Percentiles rank a stretch among this genome's conserved stretches.
phyloP scores from a whole-genome alignment of 495 filamentous ascomycete genomes.

The Penicillium pulvis region DNA sequence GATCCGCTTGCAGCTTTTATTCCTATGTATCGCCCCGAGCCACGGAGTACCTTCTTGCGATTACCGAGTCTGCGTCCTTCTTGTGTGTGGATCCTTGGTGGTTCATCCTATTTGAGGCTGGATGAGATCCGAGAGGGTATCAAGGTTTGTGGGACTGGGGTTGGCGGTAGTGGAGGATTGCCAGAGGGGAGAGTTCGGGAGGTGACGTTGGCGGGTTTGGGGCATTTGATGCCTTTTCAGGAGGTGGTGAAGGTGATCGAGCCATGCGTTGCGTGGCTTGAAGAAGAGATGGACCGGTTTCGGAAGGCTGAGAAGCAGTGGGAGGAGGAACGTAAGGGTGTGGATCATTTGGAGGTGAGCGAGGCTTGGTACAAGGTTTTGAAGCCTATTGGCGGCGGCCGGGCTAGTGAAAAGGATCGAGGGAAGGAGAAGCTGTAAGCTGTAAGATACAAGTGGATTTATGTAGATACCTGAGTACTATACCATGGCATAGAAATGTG shows the following conservation, averaged over 20 bases:
- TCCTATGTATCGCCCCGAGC: constrained; percentile 6
- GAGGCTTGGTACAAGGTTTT: constrained; percentile 1
- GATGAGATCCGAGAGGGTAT: constrained; percentile 6
- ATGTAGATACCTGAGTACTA: no score
- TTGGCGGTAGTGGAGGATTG: constrained; percentile 3
- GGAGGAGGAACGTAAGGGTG: not conserved
- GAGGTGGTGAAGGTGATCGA: not conserved
- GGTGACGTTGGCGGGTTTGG: not conserved
- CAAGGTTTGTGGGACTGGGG: not conserved
- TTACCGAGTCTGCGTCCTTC: constrained; percentile 1
- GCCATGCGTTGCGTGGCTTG: not conserved
- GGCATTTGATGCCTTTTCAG: constrained; percentile 5
- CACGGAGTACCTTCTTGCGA: not conserved
- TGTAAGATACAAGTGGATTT: not conserved
- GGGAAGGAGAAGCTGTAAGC: not conserved
- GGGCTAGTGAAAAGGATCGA: not conserved
- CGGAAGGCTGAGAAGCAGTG: not conserved
- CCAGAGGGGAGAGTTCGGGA: constrained; percentile 1
- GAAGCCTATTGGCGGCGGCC: not conserved
- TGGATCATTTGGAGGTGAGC: not conserved
- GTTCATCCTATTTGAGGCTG: not conserved
- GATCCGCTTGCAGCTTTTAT: constrained; percentile 2
- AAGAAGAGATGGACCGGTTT: not conserved
- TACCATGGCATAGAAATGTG: no score
- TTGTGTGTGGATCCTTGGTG: constrained; percentile 6